A percentile compares a stretch with the other conserved stretches of the same genome.
Conservation (phyloP, 129 eudicot species). For the Centaurea solstitialis region DNA sequence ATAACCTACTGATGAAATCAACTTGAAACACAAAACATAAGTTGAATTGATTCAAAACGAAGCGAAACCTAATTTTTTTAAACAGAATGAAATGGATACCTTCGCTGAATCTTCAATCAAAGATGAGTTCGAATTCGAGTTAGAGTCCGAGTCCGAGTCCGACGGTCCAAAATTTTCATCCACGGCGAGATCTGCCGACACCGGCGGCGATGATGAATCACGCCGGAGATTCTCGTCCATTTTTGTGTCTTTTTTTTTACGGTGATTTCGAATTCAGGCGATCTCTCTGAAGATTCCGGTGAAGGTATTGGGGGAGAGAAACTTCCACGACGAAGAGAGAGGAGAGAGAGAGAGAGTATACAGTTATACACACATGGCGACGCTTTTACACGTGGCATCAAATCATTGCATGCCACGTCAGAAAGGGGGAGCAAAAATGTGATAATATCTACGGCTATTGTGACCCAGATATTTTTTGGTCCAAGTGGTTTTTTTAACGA, state of each 20-base stretch:
- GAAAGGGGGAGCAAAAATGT: slow-evolving; percentile 6
- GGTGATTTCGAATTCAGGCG: not conserved
- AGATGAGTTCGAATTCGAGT: slow-evolving; percentile 30
- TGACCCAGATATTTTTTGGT: slow-evolving; percentile 60
- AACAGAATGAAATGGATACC: slow-evolving; percentile 23
- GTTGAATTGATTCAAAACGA: not conserved
- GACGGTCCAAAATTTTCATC: slow-evolving; percentile 3
- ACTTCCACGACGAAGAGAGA: not conserved
- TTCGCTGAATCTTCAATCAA: slow-evolving; percentile 20
- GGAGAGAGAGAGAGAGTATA: no score
- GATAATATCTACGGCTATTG: slow-evolving; percentile 36
- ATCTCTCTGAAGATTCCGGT: not conserved
- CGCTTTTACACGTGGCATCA: slow-evolving; percentile 60
- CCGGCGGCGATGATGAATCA: slow-evolving; percentile 23
- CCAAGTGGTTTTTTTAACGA: no score
- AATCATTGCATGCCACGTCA: slow-evolving; percentile 41
- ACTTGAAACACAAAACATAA: not conserved
- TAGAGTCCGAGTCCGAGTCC: slow-evolving; percentile 24
- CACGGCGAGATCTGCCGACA: slow-evolving; percentile 24
- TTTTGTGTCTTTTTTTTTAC: not conserved
- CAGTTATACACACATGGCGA: slow-evolving; percentile 43
- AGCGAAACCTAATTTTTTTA: not conserved
- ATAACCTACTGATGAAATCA: not conserved
- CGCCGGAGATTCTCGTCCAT: slow-evolving; percentile 33
- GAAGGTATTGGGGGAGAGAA: slow-evolving; percentile 12